Conservation (phyloP, 1,284 basidiomycete species). For the Boletus austroedulis region DNA sequence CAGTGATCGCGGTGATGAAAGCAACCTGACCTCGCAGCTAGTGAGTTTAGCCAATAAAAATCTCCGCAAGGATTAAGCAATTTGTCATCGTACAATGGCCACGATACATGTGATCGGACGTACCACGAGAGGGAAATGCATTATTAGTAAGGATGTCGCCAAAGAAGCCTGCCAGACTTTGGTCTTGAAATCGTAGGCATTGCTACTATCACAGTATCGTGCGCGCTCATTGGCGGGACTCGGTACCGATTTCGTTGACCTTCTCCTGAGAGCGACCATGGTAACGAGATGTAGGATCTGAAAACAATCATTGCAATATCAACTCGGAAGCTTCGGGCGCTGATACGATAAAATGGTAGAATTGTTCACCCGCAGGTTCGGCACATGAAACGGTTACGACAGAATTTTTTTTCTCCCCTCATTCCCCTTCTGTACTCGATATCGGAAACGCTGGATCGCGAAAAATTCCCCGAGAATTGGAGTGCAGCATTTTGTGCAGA, state of each 20-base stretch:
- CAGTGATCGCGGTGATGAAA: too few relatives aligned
- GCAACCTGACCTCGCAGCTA: neutral
- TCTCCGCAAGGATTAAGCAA: neutral
- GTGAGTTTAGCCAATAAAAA: neutral
- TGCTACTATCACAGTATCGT: neutral
- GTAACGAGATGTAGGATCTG: neutral
- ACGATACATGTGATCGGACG: too few relatives aligned
- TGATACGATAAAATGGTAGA: neutral
- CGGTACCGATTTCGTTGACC: neutral
- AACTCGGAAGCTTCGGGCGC: neutral
- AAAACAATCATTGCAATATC: too few relatives aligned
- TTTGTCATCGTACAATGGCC: too few relatives aligned
- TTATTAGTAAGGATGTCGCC: too few relatives aligned
- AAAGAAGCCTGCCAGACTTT: neutral
- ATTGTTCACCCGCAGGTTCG: neutral
- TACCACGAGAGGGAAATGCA: neutral
- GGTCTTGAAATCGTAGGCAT: neutral
- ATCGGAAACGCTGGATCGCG: neutral
- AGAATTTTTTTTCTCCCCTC: neutral
- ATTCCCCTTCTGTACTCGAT: slow-evolving; percentile 5
- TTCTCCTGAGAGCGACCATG: neutral
- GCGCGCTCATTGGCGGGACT: neutral
- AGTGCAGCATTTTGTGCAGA: too few relatives aligned
- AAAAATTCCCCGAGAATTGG: neutral
- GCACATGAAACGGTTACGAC: slow-evolving; percentile 16